These are phyloP conservation scores for Oemleria cerasiformis DNA, from an alignment of 306 rosid genomes.

Conservation along the genomic window DNA sequence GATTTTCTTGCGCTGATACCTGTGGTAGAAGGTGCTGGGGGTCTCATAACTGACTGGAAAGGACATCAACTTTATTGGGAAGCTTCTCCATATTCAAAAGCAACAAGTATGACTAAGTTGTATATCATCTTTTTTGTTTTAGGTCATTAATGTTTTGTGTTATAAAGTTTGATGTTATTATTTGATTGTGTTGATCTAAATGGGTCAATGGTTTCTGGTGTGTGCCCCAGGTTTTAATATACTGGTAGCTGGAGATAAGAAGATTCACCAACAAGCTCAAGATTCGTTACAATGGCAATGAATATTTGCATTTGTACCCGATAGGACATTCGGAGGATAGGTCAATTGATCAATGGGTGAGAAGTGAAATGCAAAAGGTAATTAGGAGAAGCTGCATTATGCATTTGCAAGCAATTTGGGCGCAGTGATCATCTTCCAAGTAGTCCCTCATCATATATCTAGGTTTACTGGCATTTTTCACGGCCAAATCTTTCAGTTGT, in stretches of 20 bases:
- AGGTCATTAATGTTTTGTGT: constrained; percentile 5
- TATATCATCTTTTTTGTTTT: neutral
- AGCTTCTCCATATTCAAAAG: constrained; percentile 65
- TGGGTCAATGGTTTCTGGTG: neutral
- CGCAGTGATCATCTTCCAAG: neutral
- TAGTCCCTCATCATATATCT: neutral
- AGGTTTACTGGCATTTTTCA: neutral
- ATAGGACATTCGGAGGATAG: neutral
- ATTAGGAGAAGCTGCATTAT: neutral
- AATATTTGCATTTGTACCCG: neutral
- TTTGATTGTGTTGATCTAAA: neutral
- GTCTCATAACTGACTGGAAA: constrained; percentile 92
- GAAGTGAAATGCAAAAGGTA: neutral
- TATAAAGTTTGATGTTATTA: neutral
- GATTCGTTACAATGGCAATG: constrained; percentile 66
- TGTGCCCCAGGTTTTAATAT: constrained; percentile 66
- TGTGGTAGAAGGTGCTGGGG: constrained; percentile 92
- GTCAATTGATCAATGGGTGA: neutral
- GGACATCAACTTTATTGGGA: constrained; percentile 80
- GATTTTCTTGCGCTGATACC: constrained; percentile 88
- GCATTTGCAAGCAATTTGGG: neutral
- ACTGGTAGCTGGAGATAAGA: constrained; percentile 83
- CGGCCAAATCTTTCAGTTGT: neutral
- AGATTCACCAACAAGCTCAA: constrained; percentile 69
- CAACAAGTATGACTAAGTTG: constrained; percentile 45